Conservation (phyloP, 176 grass and related monocot genomes). For the Raddia distichophylla region DNA sequence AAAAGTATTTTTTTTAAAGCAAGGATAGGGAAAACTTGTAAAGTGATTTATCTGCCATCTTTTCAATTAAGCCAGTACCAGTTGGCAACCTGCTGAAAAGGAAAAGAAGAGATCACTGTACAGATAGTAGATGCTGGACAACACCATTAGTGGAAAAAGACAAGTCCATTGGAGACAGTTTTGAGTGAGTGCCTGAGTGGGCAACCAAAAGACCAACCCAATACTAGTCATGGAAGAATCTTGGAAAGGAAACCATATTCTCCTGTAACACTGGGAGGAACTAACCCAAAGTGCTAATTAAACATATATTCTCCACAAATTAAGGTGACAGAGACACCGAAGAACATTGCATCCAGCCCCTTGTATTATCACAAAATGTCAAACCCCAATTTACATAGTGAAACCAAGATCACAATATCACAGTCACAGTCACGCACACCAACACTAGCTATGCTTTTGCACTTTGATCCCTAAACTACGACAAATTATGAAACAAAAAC, state of each 20-base stretch:
- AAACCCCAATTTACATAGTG: constrained; percentile 9
- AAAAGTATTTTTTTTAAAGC: no score
- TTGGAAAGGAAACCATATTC: not conserved
- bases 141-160: not conserved
- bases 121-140: not conserved
- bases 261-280: not conserved
- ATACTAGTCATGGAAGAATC: constrained; percentile 19
- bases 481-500: not conserved
- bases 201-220: not conserved
- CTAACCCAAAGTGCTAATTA: no score
- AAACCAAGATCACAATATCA: not conserved
- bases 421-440: not conserved
- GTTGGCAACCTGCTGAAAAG: not conserved
- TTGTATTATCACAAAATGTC: not conserved
- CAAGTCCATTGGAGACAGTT: not conserved
- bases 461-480: not conserved
- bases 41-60: not conserved
- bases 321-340: not conserved
- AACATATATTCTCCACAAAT: no score
- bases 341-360: constrained; percentile 17
- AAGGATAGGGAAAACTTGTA: no score
- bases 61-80: not conserved
- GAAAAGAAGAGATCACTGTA: not conserved
- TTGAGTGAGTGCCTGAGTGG: constrained; percentile 8
- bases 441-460: not conserved